Conservation (phyloP, 2,329 filamentous ascomycete species). For the Claviceps africana region DNA sequence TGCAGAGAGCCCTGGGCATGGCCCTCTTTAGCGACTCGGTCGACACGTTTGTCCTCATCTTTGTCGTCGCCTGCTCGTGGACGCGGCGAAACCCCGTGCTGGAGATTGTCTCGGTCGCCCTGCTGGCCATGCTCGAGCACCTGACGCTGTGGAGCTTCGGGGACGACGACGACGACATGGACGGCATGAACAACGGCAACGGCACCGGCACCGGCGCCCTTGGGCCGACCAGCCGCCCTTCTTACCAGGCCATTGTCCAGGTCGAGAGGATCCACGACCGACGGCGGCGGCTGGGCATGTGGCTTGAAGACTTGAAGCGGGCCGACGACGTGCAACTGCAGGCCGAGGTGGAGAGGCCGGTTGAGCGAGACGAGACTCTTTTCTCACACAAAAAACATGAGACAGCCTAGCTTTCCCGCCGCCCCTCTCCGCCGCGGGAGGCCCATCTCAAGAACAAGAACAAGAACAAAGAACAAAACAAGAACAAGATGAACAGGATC, state of each 20-base stretch:
- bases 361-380: neutral
- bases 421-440: neutral
- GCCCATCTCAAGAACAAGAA: neutral
- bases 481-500: no score
- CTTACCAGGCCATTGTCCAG: slow-evolving; percentile 4
- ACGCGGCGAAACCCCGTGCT: slow-evolving; percentile 16
- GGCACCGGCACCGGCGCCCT: no score
- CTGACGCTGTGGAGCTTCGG: slow-evolving; percentile 20
- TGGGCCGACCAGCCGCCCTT: neutral
- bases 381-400: neutral
- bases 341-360: no score
- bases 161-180: slow-evolving; percentile 12
- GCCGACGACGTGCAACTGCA: slow-evolving; percentile 1
- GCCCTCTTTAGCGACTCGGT: slow-evolving; percentile 20
- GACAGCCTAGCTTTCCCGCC: neutral
- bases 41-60: slow-evolving; percentile 21
- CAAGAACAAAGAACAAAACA: no score
- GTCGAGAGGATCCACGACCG: slow-evolving; percentile 13
- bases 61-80: slow-evolving; percentile 18
- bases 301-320: slow-evolving; percentile 16
- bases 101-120: slow-evolving; percentile 16
- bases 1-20: slow-evolving; percentile 16
- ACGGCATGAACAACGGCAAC: neutral
- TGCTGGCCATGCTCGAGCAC: slow-evolving; percentile 19
- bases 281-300: slow-evolving; percentile 17